phyloP scores from a whole-genome alignment of 2,329 filamentous ascomycete species.

The Beauveria bassiana region DNA sequence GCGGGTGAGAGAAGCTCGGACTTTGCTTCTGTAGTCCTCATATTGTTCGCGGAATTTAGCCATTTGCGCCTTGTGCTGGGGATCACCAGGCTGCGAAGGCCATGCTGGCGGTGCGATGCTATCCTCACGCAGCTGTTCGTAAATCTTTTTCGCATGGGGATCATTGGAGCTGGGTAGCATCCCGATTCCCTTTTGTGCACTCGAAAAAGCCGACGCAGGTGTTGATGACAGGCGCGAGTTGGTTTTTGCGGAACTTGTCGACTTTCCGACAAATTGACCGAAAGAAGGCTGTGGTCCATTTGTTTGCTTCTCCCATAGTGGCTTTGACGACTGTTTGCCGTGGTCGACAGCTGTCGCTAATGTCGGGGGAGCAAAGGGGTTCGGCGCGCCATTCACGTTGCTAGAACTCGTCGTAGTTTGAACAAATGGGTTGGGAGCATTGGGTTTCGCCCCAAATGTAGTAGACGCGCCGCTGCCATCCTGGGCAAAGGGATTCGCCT shows the following conservation, averaged over 20 bases:
- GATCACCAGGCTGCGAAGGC: conserved; percentile 48
- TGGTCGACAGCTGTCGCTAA: not conserved
- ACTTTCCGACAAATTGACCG: not conserved
- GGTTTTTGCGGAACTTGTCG: conserved; percentile 11
- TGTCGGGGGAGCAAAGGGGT: conserved; percentile 4
- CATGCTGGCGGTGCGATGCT: conserved; percentile 46
- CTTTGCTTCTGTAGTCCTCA: conserved; percentile 49
- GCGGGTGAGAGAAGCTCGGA: conserved; percentile 49
- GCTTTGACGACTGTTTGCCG: not conserved
- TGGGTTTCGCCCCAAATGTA: conserved; percentile 11
- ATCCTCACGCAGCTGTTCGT: conserved; percentile 45
- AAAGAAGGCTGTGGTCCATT: not conserved
- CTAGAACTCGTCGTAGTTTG: conserved; percentile 22
- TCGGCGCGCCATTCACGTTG: conserved; percentile 8
- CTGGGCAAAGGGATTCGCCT: conserved; percentile 24
- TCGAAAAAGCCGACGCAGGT: conserved; percentile 11
- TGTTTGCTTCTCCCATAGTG: not conserved
- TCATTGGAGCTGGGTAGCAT: conserved; percentile 22
- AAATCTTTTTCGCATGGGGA: conserved; percentile 42
- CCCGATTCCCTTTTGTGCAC: not conserved
- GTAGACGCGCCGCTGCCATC: conserved; percentile 22
- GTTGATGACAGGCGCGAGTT: conserved; percentile 14
- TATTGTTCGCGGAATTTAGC: conserved; percentile 48
- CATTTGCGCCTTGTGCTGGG: conserved; percentile 41
- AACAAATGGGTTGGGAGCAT: conserved; percentile 17